Evolutionary conservation across 805 yeast genomes (phyloP).

Genomic region (Candida sithepensis): DNA sequence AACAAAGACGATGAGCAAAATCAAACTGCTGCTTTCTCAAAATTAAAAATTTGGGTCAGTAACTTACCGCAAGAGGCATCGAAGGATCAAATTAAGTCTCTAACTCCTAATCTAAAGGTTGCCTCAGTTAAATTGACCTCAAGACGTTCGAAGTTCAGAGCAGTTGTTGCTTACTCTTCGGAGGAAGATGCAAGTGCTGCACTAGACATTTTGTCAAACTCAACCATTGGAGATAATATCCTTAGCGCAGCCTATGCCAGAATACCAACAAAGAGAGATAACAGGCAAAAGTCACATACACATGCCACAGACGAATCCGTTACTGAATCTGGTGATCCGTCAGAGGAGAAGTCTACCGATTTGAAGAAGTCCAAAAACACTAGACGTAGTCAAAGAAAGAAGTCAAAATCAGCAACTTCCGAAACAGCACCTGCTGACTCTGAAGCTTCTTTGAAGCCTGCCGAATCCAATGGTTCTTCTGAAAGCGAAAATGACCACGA

Average conservation of each 20-base stretch:
- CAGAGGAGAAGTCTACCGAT: constrained; percentile 6
- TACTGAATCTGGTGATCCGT: not conserved
- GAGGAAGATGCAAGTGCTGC: constrained; percentile 68
- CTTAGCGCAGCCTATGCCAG: constrained; percentile 52
- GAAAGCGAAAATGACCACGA: not conserved
- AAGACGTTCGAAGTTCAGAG: constrained; percentile 31
- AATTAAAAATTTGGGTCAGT: constrained; percentile 43
- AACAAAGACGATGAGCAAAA: not conserved
- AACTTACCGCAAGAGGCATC: constrained; percentile 42
- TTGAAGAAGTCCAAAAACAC: constrained; percentile 4
- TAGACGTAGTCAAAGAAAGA: not conserved
- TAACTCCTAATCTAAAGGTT: constrained; percentile 35
- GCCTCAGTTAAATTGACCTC: constrained; percentile 32
- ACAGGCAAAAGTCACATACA: not conserved
- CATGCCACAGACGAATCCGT: not conserved
- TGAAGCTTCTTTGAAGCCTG: not conserved
- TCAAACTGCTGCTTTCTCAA: constrained; percentile 29
- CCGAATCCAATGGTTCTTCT: not conserved
- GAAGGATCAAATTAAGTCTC: constrained; percentile 41
- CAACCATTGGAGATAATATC: constrained; percentile 32
- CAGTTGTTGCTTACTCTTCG: constrained; percentile 54
- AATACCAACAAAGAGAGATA: constrained; percentile 18
- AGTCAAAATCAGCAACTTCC: not conserved
- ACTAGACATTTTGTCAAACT: constrained; percentile 31
- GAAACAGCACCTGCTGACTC: not conserved